Evolutionary conservation across 2,329 filamentous ascomycete species (phyloP), one percentile per base, ranked within the genome.

Genomic region (Microdochium paspali): DNA sequence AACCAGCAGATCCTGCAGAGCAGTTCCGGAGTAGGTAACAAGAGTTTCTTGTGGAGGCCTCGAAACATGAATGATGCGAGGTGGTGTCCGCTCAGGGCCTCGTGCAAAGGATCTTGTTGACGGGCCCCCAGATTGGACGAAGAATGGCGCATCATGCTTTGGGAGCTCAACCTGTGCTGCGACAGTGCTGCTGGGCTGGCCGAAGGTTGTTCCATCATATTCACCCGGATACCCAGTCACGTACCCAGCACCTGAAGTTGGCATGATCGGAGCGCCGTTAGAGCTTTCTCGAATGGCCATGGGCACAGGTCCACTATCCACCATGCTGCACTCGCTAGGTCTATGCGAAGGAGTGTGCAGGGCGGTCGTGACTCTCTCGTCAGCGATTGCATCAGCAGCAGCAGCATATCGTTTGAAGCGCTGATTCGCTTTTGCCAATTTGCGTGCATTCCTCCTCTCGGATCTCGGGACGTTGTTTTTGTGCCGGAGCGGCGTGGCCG

Each of bases 321-420:
- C 23, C 35, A 10, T 3, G 10, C 15, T 9, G 18, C 12, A 4
- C 6, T 15, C 35, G 4, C 6, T 6, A 4, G 18, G 15, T 21
- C 18, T 18, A 20, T 40, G 18, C 35, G 35, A 12, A 21, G 15
- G 3, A 5, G 15, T 6, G 18, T 40, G 35, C 15, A 40, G 18
- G 9, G 35, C 20, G 6, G 18, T 9, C 4, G 18, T 5, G 23
- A 21, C 35, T 20, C 35, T 21, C 24, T 55, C 51, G 45, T 50
- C 53, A 25, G 58, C 56, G 23, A 62, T 54, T 39, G 58, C 58
- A 50, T 64, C 56, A 47, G 61, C 61, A 28, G 60, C 59, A 44
- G 59, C 59, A 50, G 60, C 60, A 49, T 64, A 64, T 57, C 61
- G 57, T 50, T 58, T 64, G 51, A 63, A 64, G 26, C 61, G 59